Conservation (phyloP, 805 yeast species). For the Grigorovia transvaalensis region DNA sequence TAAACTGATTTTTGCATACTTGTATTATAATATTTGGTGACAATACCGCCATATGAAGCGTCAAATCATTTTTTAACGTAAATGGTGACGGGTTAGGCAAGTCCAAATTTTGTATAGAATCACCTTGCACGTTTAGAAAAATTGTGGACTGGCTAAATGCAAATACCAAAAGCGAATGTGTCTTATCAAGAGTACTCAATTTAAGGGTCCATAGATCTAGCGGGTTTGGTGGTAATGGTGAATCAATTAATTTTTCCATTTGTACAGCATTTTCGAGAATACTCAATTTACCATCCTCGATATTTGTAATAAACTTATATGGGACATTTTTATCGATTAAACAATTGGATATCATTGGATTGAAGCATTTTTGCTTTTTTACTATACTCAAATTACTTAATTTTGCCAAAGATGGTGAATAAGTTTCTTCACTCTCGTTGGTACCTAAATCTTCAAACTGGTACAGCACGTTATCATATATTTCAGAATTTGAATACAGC, state of each 20-base stretch:
- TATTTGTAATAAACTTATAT: conserved; percentile 22
- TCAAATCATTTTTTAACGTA: conserved; percentile 45
- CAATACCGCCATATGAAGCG: conserved; percentile 60
- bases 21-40: conserved; percentile 60
- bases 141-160: conserved; percentile 16
- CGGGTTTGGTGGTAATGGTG: conserved; percentile 64
- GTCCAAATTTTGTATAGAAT: conserved; percentile 60
- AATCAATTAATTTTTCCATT: conserved; percentile 53
- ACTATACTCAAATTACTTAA: conserved; percentile 51
- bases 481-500: conserved; percentile 54
- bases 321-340: conserved; percentile 22
- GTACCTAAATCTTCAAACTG: conserved; percentile 73
- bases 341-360: conserved; percentile 42
- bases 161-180: conserved; percentile 19
- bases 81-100: conserved; percentile 59
- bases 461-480: conserved; percentile 55
- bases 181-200: conserved; percentile 20
- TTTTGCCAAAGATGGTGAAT: conserved; percentile 23
- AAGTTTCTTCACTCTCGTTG: conserved; percentile 15
- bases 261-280: conserved; percentile 46
- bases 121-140: conserved; percentile 23
- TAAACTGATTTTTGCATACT: conserved; percentile 58
- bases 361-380: conserved; percentile 34
- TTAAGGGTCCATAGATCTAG: conserved; percentile 56
- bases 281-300: conserved; percentile 31